These are phyloP conservation scores for Fusarium keratoplasticum DNA, from an alignment of 2,329 filamentous ascomycete species.

Conservation along the genomic window DNA sequence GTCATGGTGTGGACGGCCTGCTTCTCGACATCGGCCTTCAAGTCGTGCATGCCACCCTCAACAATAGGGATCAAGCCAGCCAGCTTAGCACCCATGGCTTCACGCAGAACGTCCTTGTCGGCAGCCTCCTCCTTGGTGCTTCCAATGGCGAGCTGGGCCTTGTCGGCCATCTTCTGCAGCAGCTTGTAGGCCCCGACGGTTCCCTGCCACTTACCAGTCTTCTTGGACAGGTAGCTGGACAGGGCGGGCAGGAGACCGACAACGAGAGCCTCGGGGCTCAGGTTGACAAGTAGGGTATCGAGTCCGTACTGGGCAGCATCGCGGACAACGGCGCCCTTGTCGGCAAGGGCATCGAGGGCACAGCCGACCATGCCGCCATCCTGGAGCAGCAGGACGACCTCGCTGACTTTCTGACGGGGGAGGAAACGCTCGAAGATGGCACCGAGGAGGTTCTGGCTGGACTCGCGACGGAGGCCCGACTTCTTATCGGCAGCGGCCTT, in stretches of 20 bases:
- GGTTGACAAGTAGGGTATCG: conserved; percentile 83
- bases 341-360: conserved; percentile 86
- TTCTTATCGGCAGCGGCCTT: conserved; percentile 95
- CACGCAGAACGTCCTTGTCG: conserved; percentile 89
- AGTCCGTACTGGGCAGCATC: conserved; percentile 95
- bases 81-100: conserved; percentile 89
- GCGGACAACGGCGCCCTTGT: conserved; percentile 89
- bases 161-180: conserved; percentile 93
- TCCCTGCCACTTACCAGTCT: conserved; percentile 96
- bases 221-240: conserved; percentile 80
- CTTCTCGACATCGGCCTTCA: conserved; percentile 90
- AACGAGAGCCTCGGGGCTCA: conserved; percentile 86
- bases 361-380: conserved; percentile 78
- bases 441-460: conserved; percentile 93
- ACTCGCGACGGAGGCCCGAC: conserved; percentile 84
- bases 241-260: conserved; percentile 84
- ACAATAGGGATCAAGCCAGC: conserved; percentile 91
- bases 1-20: conserved; percentile 94
- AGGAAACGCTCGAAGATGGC: conserved; percentile 94
- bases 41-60: conserved; percentile 94
- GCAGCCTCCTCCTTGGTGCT: conserved; percentile 83
- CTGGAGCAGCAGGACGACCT: conserved; percentile 85
- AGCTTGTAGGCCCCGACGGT: conserved; percentile 87
- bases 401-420: conserved; percentile 78
- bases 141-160: conserved; percentile 87